Percentiles rank a stretch among this genome's conserved stretches.
These are phyloP conservation scores for Tanacetum coccineum DNA, from an alignment of 129 eudicot species.

Conservation along the genomic window DNA sequence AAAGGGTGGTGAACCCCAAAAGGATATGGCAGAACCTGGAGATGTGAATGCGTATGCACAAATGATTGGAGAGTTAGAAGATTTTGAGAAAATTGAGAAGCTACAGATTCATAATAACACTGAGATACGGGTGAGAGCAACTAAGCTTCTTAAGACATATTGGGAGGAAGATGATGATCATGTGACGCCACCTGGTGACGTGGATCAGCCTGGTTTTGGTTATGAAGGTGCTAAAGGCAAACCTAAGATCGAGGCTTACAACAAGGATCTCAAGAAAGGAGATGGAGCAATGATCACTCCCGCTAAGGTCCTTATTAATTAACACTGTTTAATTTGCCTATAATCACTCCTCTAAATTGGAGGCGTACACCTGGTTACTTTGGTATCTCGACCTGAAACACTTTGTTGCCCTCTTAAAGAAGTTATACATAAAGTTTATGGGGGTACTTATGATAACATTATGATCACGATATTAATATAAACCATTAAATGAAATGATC, in stretches of 20 bases:
- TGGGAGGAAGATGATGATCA: slow-evolving; percentile 79
- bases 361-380: too few relatives aligned
- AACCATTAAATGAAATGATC: too few relatives aligned
- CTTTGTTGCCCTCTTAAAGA: neutral
- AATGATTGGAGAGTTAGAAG: slow-evolving; percentile 83
- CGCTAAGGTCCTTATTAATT: slow-evolving; percentile 54
- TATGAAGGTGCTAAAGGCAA: slow-evolving; percentile 76
- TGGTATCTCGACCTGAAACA: too few relatives aligned
- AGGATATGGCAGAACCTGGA: slow-evolving; percentile 52
- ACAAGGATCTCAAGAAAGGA: slow-evolving; percentile 84
- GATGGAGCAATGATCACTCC: slow-evolving; percentile 80
- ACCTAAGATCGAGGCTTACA: slow-evolving; percentile 83
- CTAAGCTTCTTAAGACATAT: slow-evolving; percentile 74
- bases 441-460: too few relatives aligned
- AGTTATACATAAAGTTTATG: too few relatives aligned
- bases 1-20: slow-evolving; percentile 76
- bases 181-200: slow-evolving; percentile 59
- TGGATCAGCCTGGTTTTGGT: slow-evolving; percentile 25
- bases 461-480: too few relatives aligned
- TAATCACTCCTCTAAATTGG: neutral
- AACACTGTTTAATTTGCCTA: neutral
- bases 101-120: slow-evolving; percentile 78
- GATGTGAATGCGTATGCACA: slow-evolving; percentile 62
- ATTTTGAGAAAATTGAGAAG: slow-evolving; percentile 74
- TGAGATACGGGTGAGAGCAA: slow-evolving; percentile 78